Conservation (phyloP, 2,329 filamentous ascomycete genomes). For the Trichoderma atroviride region DNA sequence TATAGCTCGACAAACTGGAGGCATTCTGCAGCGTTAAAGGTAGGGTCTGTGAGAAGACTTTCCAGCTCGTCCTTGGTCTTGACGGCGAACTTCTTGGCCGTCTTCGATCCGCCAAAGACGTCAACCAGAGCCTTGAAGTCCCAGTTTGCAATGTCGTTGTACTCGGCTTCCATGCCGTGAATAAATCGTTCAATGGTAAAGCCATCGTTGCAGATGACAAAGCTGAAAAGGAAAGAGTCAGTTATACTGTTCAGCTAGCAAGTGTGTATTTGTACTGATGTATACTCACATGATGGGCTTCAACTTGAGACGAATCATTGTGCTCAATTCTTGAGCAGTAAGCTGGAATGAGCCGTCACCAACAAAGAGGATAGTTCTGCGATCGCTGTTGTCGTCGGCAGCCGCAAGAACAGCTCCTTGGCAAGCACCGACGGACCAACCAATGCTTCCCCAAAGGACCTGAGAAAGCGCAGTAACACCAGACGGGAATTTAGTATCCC, state of each 20-base stretch:
- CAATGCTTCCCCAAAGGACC: constrained; percentile 71
- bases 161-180: constrained; percentile 75
- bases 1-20: constrained; percentile 79
- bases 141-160: constrained; percentile 83
- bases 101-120: constrained; percentile 66
- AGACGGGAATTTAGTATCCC: constrained; percentile 77
- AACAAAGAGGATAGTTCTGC: constrained; percentile 81
- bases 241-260: constrained; percentile 23
- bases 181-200: constrained; percentile 90
- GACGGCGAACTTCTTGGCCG: constrained; percentile 65
- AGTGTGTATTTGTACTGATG: not conserved
- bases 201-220: constrained; percentile 84
- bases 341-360: constrained; percentile 87
- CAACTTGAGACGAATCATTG: constrained; percentile 75
- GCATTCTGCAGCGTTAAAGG: constrained; percentile 60
- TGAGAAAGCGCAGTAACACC: constrained; percentile 81
- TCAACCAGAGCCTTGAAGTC: constrained; percentile 68
- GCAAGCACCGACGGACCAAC: constrained; percentile 61
- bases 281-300: constrained; percentile 71
- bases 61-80: constrained; percentile 71
- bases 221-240: constrained; percentile 48
- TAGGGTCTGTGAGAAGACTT: constrained; percentile 62
- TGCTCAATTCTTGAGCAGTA: constrained; percentile 80
- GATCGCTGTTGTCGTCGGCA: constrained; percentile 61
- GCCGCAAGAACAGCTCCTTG: constrained; percentile 73